Base-by-base conservation (phyloP, 345 rosid genomes). In the Geranium rotundifolium region DNA sequence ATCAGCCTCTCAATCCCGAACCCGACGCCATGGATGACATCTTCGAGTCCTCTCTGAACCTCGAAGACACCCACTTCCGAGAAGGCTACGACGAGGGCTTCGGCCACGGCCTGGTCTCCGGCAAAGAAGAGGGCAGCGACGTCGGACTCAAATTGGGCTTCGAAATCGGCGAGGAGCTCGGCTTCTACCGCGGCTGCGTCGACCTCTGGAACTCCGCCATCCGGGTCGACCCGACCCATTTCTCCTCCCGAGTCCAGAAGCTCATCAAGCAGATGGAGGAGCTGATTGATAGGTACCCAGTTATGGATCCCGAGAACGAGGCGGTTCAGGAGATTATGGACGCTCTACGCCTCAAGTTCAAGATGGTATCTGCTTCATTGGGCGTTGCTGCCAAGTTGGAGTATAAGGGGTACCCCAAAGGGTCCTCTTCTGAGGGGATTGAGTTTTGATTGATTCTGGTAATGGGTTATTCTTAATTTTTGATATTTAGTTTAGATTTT, bases 131-230 rank as follows among this genome's bases (percentile, higher is more conserved):
- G 12, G 95, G 78, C 62, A 63, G 71, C 27, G 76, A 73, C 63
- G 80, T 84, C 16, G 99, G 89, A 30, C 76, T 86, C 37, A 80
- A 77, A 75, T 59, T 56, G 2, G 89, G 99, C 34, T 87, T 85
- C 71, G 96, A 82, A 55, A 73, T 76, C 14, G 96, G 95, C 10
- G 93, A 92, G 76, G 88, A 87, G 30, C 56, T 86, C 16, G 96
- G 96, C 0, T 79, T 92, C 79, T 89, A 92, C 78, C 73, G 67
- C 49, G 93, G 95, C 57, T 92, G 95, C 71, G 78, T 81, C 56
- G 82, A 75, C 49, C 69, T 90, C 13, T 87, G 93, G 90, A 83
- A 64, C 65, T 80, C 91, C 5, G 83, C 67, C 6, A 73, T 85
- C 65, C 76, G 71, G 64, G 62, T 72, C 27, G 80, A 79, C 7